Evolutionary conservation across 345 rosid genomes (phyloP).

Genomic region (Pistacia atlantica): DNA sequence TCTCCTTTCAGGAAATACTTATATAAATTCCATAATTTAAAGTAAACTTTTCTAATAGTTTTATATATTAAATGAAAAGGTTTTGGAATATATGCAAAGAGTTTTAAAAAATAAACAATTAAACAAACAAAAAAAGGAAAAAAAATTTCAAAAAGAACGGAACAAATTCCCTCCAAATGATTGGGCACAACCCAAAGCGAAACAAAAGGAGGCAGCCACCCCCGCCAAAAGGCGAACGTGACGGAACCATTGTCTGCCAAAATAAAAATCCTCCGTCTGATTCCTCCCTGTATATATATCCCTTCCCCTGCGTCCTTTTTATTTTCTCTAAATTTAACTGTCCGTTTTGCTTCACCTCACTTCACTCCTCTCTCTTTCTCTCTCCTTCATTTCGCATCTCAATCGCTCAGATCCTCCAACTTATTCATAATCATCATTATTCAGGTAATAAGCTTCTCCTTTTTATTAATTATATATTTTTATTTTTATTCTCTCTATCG

Average conservation of each 20-base stretch:
- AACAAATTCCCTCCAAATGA: slow-evolving; percentile 82
- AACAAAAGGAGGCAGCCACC: background rate
- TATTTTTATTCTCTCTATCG: background rate
- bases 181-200: slow-evolving; percentile 35
- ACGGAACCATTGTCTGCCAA: slow-evolving; percentile 15
- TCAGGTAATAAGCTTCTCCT: slow-evolving; percentile 6
- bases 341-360: background rate
- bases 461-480: background rate
- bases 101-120: background rate
- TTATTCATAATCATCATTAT: background rate
- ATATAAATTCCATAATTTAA: too few species aligned
- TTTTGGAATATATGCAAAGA: background rate
- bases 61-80: too few species aligned
- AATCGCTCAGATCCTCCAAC: background rate
- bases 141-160: slow-evolving; percentile 28
- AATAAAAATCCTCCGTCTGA: background rate
- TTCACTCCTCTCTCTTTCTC: slow-evolving; percentile 1
- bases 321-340: background rate
- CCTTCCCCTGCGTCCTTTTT: background rate
- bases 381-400: background rate
- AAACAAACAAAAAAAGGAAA: background rate
- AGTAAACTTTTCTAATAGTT: too few species aligned
- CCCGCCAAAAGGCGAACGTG: slow-evolving; percentile 32
- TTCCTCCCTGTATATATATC: slow-evolving; percentile 13
- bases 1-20: too few species aligned